Evolutionary conservation across 1,284 basidiomycete species (phyloP).

Genomic region (Neolentinus lepideus): DNA sequence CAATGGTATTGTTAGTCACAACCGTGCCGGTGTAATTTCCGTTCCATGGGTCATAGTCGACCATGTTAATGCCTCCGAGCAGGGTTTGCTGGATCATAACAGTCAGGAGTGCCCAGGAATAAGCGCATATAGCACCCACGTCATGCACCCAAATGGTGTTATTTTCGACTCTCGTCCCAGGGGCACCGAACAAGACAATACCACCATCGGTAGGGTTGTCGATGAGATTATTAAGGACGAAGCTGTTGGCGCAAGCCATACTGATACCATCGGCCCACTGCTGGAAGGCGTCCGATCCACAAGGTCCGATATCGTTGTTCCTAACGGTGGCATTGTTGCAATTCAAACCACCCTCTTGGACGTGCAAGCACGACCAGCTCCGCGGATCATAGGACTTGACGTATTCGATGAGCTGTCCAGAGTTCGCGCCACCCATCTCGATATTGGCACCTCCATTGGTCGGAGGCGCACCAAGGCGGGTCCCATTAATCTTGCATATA

Average conservation of each 20-base stretch:
- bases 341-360: slow-evolving; percentile 56
- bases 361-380: slow-evolving; percentile 69
- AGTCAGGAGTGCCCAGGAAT: background rate
- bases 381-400: slow-evolving; percentile 67
- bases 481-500: slow-evolving; percentile 53
- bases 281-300: slow-evolving; percentile 55
- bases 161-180: slow-evolving; percentile 66
- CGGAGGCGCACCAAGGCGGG: slow-evolving; percentile 41
- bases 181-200: slow-evolving; percentile 80
- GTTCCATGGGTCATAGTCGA: slow-evolving; percentile 69
- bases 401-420: slow-evolving; percentile 61
- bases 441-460: slow-evolving; percentile 66
- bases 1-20: slow-evolving; percentile 66
- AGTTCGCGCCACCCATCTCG: slow-evolving; percentile 69
- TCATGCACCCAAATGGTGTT: slow-evolving; percentile 70
- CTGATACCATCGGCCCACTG: slow-evolving; percentile 87
- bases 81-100: slow-evolving; percentile 44
- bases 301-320: slow-evolving; percentile 77
- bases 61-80: slow-evolving; percentile 78
- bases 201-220: slow-evolving; percentile 75
- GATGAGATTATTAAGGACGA: slow-evolving; percentile 69
- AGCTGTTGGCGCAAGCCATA: slow-evolving; percentile 59
- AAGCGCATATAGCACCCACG: slow-evolving; percentile 26
- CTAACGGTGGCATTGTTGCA: slow-evolving; percentile 63
- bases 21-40: slow-evolving; percentile 67